Evolutionary conservation across 2,329 filamentous ascomycete species (phyloP).

Genomic region (Chrysoporthe puriensis): DNA sequence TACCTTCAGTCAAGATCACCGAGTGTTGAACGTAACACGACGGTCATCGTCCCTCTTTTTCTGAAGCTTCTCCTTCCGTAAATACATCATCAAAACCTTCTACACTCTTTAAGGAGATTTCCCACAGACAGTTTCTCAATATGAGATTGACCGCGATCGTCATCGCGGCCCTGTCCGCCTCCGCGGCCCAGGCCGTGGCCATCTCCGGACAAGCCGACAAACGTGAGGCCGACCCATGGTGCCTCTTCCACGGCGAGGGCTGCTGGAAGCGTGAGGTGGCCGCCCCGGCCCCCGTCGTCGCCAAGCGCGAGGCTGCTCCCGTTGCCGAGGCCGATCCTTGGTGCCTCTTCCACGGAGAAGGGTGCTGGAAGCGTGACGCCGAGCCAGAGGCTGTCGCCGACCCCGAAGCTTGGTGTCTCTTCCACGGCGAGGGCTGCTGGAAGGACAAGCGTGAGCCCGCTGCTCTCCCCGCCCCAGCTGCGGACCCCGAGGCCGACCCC

Average conservation of each 20-base stretch:
- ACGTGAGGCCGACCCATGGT: slow-evolving; percentile 35
- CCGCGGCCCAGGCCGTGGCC: slow-evolving; percentile 36
- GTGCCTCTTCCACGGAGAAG: slow-evolving; percentile 35
- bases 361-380: slow-evolving; percentile 41
- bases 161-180: slow-evolving; percentile 32
- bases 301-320: slow-evolving; percentile 21
- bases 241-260: slow-evolving; percentile 42
- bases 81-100: slow-evolving; percentile 8
- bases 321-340: slow-evolving; percentile 26
- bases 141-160: slow-evolving; percentile 38
- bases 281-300: slow-evolving; percentile 26
- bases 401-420: slow-evolving; percentile 37
- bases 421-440: slow-evolving; percentile 42
- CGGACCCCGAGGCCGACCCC: slow-evolving; percentile 22
- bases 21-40: slow-evolving; percentile 26
- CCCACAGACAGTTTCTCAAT: slow-evolving; percentile 7
- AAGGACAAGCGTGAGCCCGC: slow-evolving; percentile 29
- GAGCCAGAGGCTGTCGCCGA: slow-evolving; percentile 30
- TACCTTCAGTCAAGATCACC: slow-evolving; percentile 26
- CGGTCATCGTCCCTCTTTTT: slow-evolving; percentile 20
- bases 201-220: slow-evolving; percentile 33
- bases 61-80: not conserved
- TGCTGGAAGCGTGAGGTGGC: slow-evolving; percentile 50
- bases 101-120: slow-evolving; percentile 11
- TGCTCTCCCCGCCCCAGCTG: slow-evolving; percentile 24